Conservation (phyloP, 1,139 yeast genomes). For the Saccharomyces pastorianus region DNA sequence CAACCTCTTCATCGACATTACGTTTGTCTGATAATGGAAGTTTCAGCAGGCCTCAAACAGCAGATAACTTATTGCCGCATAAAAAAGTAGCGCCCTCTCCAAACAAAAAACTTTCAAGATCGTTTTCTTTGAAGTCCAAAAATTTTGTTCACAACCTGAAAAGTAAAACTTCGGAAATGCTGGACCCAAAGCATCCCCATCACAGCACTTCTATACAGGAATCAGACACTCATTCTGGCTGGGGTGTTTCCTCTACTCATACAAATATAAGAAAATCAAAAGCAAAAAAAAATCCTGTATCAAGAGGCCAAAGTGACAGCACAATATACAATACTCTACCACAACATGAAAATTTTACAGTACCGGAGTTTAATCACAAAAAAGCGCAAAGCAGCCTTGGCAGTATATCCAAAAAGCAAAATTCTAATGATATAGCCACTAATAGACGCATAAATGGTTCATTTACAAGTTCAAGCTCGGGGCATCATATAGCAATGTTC, state of each 20-base stretch:
- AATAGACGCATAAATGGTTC: neutral
- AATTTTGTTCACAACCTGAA: slow-evolving; percentile 19
- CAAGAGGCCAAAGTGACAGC: slow-evolving; percentile 27
- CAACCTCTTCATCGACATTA: neutral
- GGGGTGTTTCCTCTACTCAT: slow-evolving; percentile 18
- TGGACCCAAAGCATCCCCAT: slow-evolving; percentile 1
- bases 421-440: neutral
- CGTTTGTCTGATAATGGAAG: neutral
- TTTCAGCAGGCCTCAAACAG: neutral
- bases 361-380: neutral
- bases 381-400: neutral
- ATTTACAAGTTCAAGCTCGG: neutral
- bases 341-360: neutral
- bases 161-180: slow-evolving; percentile 9
- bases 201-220: slow-evolving; percentile 3
- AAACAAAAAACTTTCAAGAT: slow-evolving; percentile 18
- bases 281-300: neutral
- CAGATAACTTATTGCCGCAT: neutral
- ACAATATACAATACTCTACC: slow-evolving; percentile 7
- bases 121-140: slow-evolving; percentile 24
- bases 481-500: neutral
- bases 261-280: neutral
- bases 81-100: neutral
- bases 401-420: neutral
- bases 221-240: slow-evolving; percentile 24